A percentile compares a stretch with the other conserved stretches of the same genome.
Conservation (phyloP, 768 basidiomycete genomes). For the Suillus weaverae region DNA sequence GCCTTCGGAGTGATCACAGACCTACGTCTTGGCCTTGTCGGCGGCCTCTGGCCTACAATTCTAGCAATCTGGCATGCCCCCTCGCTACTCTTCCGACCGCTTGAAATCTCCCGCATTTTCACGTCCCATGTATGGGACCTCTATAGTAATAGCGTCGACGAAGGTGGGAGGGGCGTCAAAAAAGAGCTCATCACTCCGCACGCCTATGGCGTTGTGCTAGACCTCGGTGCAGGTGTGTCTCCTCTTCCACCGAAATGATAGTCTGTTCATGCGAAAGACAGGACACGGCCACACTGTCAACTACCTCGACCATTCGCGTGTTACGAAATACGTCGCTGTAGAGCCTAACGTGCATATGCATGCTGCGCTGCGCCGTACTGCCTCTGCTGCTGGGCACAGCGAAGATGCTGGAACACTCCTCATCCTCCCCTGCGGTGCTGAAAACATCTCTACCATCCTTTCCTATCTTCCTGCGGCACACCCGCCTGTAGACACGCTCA, state of each 20-base stretch:
- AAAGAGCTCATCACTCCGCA: slow-evolving; percentile 48
- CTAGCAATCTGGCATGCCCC: slow-evolving; percentile 41
- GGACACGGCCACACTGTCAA: slow-evolving; percentile 63
- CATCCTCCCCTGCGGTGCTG: slow-evolving; percentile 64
- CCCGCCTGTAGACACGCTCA: slow-evolving; percentile 55
- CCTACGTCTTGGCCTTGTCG: slow-evolving; percentile 38
- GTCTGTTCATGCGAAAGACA: slow-evolving; percentile 22
- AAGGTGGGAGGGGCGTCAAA: slow-evolving; percentile 42
- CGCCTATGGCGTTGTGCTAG: slow-evolving; percentile 62
- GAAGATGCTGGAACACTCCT: slow-evolving; percentile 54
- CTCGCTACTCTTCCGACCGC: slow-evolving; percentile 44
- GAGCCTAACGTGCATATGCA: slow-evolving; percentile 75
- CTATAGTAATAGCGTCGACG: slow-evolving; percentile 51
- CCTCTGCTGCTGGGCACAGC: slow-evolving; percentile 49
- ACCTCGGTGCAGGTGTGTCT: slow-evolving; percentile 62
- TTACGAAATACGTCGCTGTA: slow-evolving; percentile 67
- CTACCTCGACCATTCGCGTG: slow-evolving; percentile 56
- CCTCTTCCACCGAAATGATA: neutral
- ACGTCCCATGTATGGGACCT: slow-evolving; percentile 58
- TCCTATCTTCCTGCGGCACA: slow-evolving; percentile 34
- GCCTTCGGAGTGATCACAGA: slow-evolving; percentile 27
- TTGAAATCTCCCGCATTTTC: slow-evolving; percentile 50
- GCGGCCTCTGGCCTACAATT: slow-evolving; percentile 48
- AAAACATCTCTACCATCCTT: slow-evolving; percentile 52
- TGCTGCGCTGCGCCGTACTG: slow-evolving; percentile 46